Conservation (phyloP, 768 basidiomycete species). For the Trametes coccinea region DNA sequence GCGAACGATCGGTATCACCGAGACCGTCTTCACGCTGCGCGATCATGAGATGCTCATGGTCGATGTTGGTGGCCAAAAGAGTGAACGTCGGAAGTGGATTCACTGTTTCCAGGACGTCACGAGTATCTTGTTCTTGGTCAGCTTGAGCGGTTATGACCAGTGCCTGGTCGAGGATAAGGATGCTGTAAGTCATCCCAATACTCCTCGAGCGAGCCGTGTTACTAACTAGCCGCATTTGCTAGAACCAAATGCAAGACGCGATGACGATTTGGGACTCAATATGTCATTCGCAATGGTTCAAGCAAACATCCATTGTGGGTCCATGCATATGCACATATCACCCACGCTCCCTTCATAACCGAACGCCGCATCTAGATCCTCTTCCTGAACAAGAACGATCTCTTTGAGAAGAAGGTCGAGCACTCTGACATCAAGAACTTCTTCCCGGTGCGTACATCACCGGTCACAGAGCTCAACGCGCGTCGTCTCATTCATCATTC, state of each 20-base stretch:
- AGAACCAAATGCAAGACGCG: slow-evolving; percentile 99
- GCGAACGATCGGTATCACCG: slow-evolving; percentile 89
- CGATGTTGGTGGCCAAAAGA: slow-evolving; percentile 93
- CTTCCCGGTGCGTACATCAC: slow-evolving; percentile 65
- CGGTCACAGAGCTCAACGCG: background rate
- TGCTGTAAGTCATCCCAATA: slow-evolving; percentile 54
- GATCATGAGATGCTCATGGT: slow-evolving; percentile 91
- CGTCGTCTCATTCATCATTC: background rate
- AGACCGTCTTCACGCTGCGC: slow-evolving; percentile 77
- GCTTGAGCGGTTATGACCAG: slow-evolving; percentile 91
- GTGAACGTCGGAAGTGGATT: slow-evolving; percentile 91
- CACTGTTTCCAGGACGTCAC: slow-evolving; percentile 96
- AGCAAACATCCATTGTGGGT: slow-evolving; percentile 86
- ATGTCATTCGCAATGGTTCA: slow-evolving; percentile 98
- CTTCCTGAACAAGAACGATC: slow-evolving; percentile 93
- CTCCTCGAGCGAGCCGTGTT: background rate
- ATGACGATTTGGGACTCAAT: slow-evolving; percentile 99
- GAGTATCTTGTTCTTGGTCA: slow-evolving; percentile 88
- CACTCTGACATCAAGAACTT: slow-evolving; percentile 84
- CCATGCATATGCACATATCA: background rate
- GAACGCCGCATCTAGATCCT: slow-evolving; percentile 54
- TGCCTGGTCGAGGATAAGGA: slow-evolving; percentile 92
- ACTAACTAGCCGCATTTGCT: background rate
- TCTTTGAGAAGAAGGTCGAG: slow-evolving; percentile 82
- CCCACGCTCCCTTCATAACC: background rate